These are phyloP conservation scores for Coniophora puteana DNA, from an alignment of 1,284 basidiomycete species.

Conservation along the genomic window DNA sequence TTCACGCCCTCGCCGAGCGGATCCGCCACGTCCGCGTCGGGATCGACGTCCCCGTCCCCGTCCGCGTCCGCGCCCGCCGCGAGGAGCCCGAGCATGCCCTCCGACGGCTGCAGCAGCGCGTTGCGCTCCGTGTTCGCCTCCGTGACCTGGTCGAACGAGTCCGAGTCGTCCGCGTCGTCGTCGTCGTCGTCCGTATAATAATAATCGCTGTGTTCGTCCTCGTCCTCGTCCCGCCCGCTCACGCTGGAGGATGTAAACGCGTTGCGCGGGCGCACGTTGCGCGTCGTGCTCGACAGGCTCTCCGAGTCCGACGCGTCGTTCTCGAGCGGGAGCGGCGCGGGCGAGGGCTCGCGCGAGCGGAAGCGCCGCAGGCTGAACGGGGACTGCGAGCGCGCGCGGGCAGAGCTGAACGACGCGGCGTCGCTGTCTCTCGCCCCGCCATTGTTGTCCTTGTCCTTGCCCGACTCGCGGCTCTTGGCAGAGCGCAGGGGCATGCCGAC, in stretches of 20 bases:
- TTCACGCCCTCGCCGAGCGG: constrained; percentile 88
- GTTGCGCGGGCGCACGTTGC: constrained; percentile 42
- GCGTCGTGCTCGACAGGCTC: constrained; percentile 34
- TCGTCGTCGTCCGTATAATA: too few species aligned
- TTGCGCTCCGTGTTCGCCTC: constrained; percentile 73
- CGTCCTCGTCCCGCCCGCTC: constrained; percentile 39
- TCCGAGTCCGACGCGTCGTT: constrained; percentile 69
- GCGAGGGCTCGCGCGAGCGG: constrained; percentile 62
- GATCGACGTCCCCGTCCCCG: constrained; percentile 40
- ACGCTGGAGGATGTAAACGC: constrained; percentile 58
- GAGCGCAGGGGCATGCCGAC: constrained; percentile 22
- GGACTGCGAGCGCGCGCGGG: constrained; percentile 65
- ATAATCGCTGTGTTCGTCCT: too few species aligned
- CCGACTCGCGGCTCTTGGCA: constrained; percentile 17
- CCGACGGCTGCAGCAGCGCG: constrained; percentile 53
- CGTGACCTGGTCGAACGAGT: constrained; percentile 70
- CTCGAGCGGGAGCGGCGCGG: constrained; percentile 68
- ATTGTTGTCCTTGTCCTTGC: constrained; percentile 26
- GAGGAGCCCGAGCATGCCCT: constrained; percentile 12
- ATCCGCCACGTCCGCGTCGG: constrained; percentile 73
- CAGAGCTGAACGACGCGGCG: constrained; percentile 20
- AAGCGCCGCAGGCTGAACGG: constrained; percentile 65
- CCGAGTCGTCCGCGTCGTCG: constrained; percentile 52
- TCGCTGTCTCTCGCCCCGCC: too few species aligned
- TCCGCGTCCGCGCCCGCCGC: constrained; percentile 32